Evolutionary conservation across 1,284 basidiomycete genomes (phyloP).

Genomic region (Moesziomyces antarcticus): DNA sequence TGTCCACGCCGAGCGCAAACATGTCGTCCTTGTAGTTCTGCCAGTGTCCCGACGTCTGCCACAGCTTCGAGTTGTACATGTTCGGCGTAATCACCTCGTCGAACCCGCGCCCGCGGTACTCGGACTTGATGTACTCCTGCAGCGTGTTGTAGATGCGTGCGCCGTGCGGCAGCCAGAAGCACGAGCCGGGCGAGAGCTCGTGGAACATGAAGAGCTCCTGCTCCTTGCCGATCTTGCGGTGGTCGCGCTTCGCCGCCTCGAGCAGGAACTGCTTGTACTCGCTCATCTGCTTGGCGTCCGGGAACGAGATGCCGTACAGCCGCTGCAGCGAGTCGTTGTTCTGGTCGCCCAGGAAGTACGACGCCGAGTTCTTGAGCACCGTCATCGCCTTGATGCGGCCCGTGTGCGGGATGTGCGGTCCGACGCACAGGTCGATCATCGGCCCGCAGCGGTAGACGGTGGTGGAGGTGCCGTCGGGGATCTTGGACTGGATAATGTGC

Average conservation of each 20-base stretch:
- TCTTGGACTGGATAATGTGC: conserved; percentile 93
- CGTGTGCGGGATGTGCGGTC: conserved; percentile 97
- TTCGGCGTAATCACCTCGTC: conserved; percentile 88
- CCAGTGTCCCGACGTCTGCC: conserved; percentile 99
- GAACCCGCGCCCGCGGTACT: conserved; percentile 71
- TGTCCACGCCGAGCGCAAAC: conserved; percentile 93
- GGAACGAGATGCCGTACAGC: conserved; percentile 98
- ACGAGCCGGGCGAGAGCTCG: conserved; percentile 91
- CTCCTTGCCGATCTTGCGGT: conserved; percentile 80
- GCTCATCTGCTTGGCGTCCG: conserved; percentile 92
- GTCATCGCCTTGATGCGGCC: conserved; percentile 86
- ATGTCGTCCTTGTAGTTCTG: conserved; percentile 89
- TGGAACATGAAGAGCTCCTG: conserved; percentile 97
- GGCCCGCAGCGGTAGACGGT: conserved; percentile 99
- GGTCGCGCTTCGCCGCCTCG: conserved; percentile 97
- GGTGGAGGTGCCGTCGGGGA: conserved; percentile 94
- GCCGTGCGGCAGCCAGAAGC: conserved; percentile 97
- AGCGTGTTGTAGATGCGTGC: conserved; percentile 97
- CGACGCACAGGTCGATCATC: conserved; percentile 96
- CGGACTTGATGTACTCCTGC: conserved; percentile 78
- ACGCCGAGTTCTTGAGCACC: conserved; percentile 82
- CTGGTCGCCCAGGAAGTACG: conserved; percentile 95
- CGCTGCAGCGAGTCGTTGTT: conserved; percentile 96
- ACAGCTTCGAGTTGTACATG: conserved; percentile 95
- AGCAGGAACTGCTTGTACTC: conserved; percentile 97